Evolutionary conservation across 345 rosid genomes (phyloP).

Genomic region (Eucalyptus regnans): DNA sequence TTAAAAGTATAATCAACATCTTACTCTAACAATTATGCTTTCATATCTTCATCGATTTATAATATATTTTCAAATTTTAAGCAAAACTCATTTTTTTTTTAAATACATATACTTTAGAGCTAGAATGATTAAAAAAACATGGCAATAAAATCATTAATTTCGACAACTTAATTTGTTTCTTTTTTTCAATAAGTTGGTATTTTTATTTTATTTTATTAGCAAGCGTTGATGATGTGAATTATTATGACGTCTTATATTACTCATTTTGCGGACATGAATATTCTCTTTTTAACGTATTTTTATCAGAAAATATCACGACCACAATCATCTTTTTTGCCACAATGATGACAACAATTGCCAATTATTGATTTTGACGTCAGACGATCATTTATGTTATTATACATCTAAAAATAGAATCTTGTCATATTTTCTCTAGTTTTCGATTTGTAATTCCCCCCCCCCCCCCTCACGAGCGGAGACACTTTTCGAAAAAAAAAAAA

Average conservation of each 20-base stretch:
- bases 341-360: neutral
- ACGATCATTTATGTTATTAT: neutral
- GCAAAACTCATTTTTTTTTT: neutral
- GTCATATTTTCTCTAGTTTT: neutral
- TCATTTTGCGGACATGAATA: neutral
- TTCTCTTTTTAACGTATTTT: neutral
- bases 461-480: neutral
- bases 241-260: neutral
- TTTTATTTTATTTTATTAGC: neutral
- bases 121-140: neutral
- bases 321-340: neutral
- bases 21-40: too few relatives aligned
- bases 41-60: neutral
- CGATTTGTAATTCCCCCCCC: neutral
- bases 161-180: neutral
- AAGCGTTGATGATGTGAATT: neutral
- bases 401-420: neutral
- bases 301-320: neutral
- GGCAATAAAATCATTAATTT: neutral
- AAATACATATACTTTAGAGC: neutral
- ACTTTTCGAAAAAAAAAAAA: neutral
- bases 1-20: neutral
- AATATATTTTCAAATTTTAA: neutral
- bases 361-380: neutral
- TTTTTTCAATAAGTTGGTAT: neutral